These are phyloP conservation scores for Primulina huaijiensis DNA, from an alignment of 257 asterid genomes.

Conservation along the genomic window DNA sequence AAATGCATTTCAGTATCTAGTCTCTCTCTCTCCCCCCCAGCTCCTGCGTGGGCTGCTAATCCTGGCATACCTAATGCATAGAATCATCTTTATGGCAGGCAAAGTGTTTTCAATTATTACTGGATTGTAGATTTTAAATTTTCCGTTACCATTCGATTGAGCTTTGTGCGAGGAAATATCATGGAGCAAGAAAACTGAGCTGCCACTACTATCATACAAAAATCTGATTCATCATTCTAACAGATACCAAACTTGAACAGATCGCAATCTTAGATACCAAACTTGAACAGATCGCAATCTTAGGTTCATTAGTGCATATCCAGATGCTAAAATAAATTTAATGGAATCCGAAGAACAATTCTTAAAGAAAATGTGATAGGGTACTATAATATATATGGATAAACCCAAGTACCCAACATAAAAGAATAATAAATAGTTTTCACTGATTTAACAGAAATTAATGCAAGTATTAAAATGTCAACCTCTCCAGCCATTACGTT, in stretches of 20 bases:
- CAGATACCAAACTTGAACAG: background rate
- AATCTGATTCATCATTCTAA: background rate
- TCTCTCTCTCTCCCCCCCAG: too few relatives aligned
- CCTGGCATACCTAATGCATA: too few relatives aligned
- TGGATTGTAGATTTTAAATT: background rate
- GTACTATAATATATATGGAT: conserved; percentile 2
- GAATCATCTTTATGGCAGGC: too few relatives aligned
- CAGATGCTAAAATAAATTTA: background rate
- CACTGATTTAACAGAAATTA: background rate
- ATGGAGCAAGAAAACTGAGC: background rate
- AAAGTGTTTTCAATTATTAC: too few relatives aligned
- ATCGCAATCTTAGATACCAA: background rate
- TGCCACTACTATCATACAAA: background rate
- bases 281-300: background rate
- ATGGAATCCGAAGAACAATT: background rate
- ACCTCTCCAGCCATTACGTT: conserved; percentile 42
- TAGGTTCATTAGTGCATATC: background rate
- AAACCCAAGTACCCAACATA: background rate
- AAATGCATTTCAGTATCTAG: too few relatives aligned
- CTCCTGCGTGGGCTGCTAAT: too few relatives aligned
- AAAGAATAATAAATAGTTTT: background rate
- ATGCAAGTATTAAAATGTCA: background rate
- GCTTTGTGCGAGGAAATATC: background rate
- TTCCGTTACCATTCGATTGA: background rate
- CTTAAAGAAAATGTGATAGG: background rate